A percentile compares a stretch with the other conserved stretches of the same genome.
Conservation (phyloP, 2,329 filamentous ascomycete species). For the Teratosphaeria nubilosa region DNA sequence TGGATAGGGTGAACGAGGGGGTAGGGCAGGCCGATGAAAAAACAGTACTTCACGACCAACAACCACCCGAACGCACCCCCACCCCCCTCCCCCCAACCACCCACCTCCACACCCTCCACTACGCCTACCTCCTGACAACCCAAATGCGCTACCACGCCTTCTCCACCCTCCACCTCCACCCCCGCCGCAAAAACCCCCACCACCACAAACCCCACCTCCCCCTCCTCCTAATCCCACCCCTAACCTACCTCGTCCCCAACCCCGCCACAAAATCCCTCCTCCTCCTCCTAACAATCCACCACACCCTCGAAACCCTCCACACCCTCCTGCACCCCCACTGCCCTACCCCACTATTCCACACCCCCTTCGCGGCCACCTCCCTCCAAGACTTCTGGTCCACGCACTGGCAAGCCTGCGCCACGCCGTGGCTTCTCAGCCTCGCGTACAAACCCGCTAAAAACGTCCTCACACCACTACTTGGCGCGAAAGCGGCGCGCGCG, state of each 20-base stretch:
- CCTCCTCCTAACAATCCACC: slow-evolving; percentile 9
- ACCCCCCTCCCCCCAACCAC: not conserved
- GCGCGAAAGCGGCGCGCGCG: slow-evolving; percentile 2
- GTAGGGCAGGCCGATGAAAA: too few relatives aligned
- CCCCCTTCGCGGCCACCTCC: slow-evolving; percentile 10
- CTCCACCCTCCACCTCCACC: slow-evolving; percentile 9
- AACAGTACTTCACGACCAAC: not conserved
- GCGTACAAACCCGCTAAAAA: slow-evolving; percentile 7
- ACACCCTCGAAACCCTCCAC: slow-evolving; percentile 8
- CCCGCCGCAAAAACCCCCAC: not conserved
- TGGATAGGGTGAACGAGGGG: not conserved
- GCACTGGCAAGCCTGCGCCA: slow-evolving; percentile 12
- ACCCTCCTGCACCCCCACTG: slow-evolving; percentile 7
- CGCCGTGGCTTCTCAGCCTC: slow-evolving; percentile 8
- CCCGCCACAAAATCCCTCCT: slow-evolving; percentile 3
- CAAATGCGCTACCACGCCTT: slow-evolving; percentile 15
- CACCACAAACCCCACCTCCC: slow-evolving; percentile 1
- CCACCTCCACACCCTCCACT: slow-evolving; percentile 1
- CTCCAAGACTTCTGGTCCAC: slow-evolving; percentile 11
- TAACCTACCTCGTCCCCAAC: slow-evolving; percentile 4
- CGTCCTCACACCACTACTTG: not conserved
- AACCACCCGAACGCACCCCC: not conserved
- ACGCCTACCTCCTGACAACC: slow-evolving; percentile 9
- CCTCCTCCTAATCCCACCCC: slow-evolving; percentile 2
- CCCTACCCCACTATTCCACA: slow-evolving; percentile 10